Evolutionary conservation across 352 stramenopile genomes (phyloP).

Genomic region (Globisporangium nagaii): DNA sequence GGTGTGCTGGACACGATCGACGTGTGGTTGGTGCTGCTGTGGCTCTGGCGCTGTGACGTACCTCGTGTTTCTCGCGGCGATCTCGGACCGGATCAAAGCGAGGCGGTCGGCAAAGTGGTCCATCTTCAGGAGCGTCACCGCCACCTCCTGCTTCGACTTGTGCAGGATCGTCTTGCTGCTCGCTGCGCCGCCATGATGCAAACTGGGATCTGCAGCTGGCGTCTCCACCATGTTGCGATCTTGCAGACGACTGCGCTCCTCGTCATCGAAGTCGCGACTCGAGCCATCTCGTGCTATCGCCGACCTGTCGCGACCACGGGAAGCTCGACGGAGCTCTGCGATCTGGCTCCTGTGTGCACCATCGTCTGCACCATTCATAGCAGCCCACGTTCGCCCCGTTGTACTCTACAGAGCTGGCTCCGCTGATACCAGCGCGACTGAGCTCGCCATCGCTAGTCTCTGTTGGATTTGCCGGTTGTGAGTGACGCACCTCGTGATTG

Average conservation of each 20-base stretch:
- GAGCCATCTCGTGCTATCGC: not conserved
- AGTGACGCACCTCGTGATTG: not conserved
- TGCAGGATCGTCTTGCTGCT: not conserved
- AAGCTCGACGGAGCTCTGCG: not conserved
- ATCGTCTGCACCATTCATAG: not conserved
- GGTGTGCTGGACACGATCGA: too few species aligned
- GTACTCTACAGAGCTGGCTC: too few species aligned
- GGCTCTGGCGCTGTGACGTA: not conserved
- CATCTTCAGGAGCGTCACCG: conserved; percentile 28
- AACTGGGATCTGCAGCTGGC: not conserved
- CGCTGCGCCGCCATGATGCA: not conserved
- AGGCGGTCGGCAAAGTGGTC: conserved; percentile 41
- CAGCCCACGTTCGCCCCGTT: too few species aligned
- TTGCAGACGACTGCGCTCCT: not conserved
- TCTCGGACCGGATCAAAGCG: conserved; percentile 28
- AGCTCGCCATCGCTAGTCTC: too few species aligned
- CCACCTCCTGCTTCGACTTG: conserved; percentile 11
- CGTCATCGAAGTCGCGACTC: not conserved
- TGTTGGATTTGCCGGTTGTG: not conserved
- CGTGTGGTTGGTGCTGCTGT: not conserved
- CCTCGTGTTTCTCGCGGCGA: conserved; percentile 15
- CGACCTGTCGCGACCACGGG: too few species aligned
- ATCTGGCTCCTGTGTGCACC: not conserved
- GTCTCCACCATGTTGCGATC: not conserved
- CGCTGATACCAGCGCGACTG: too few species aligned